Evolutionary conservation across 2,329 filamentous ascomycete species (phyloP), one percentile per base, ranked within the genome.

Genomic region (Emmonsiellopsis sp.): DNA sequence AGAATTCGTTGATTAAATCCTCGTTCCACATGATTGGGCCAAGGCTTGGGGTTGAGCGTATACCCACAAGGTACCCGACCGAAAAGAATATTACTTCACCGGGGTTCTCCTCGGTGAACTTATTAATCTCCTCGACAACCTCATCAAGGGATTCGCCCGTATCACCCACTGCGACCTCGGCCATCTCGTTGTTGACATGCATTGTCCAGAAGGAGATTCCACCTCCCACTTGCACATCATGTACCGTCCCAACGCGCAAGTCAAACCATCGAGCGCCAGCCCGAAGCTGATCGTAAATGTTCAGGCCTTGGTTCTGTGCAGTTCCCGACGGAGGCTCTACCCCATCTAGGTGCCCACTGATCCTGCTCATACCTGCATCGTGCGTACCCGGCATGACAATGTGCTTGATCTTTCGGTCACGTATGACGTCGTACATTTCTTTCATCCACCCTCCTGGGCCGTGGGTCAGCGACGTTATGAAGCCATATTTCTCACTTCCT

Each of bases 301-400:
- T 66, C 45, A 76, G 61, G 8, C 70, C 70, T 50, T 79, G 76
- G 0, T 72, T 52, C 54, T 75, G 70, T 0, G 70, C 75, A 52
- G 15, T 44, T 44, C 15, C 42, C 10, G 42, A 16, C 9, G 15
- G 37, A 7, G 35, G 35, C 7, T 38, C 38, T 6, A 44, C 3
- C 20, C 37, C 26, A 8, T 67, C 63, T 5, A 74, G 72, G 11
- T 61, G 57, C 48, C 58, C 52, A 5, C 67, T 65, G 50, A 46
- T 74, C 1, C 56, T 65, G 30, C 67, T 71, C 74, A 79, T 78
- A 15, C 74, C 76, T 0, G 74, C 66, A 54, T 78, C 73, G 55
- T 79, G 75, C 3, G 73, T 70, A 6, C 75, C 76, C 0, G 76
- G 76, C 66, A 79, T 72, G 50, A 72, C 67, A n/a, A 79, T 66